Conservation (phyloP, 2,329 filamentous ascomycete species). For the Aspergillus sp. region DNA sequence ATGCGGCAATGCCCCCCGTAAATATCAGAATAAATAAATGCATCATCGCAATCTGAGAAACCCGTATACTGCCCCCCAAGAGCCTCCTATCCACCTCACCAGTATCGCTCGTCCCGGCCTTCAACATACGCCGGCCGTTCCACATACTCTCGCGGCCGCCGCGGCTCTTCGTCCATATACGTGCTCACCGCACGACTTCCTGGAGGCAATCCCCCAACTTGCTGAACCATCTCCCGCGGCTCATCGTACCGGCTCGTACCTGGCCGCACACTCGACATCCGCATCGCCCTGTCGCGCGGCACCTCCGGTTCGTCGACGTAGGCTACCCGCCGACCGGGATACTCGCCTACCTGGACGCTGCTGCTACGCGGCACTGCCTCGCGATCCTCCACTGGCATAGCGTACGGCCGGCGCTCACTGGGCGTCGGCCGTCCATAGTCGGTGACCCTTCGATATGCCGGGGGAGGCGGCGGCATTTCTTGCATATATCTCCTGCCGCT, state of each 20-base stretch:
- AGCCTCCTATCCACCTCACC: slow-evolving; percentile 24
- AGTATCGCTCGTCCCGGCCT: slow-evolving; percentile 29
- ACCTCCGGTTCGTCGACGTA: slow-evolving; percentile 58
- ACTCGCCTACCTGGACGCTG: slow-evolving; percentile 36
- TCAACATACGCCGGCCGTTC: slow-evolving; percentile 33
- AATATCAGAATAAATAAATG: neutral
- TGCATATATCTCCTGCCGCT: slow-evolving; percentile 32
- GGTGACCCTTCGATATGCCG: slow-evolving; percentile 31
- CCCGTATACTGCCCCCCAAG: slow-evolving; percentile 21
- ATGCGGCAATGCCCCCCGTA: neutral
- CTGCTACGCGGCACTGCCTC: slow-evolving; percentile 27
- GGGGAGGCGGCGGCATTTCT: slow-evolving; percentile 36
- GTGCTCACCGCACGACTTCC: slow-evolving; percentile 35
- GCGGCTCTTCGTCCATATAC: slow-evolving; percentile 31
- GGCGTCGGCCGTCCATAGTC: slow-evolving; percentile 26
- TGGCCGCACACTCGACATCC: slow-evolving; percentile 52
- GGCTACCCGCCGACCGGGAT: slow-evolving; percentile 24
- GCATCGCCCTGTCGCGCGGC: slow-evolving; percentile 47
- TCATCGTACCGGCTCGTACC: slow-evolving; percentile 37
- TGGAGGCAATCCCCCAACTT: slow-evolving; percentile 35
- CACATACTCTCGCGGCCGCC: slow-evolving; percentile 41
- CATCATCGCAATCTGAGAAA: slow-evolving; percentile 24
- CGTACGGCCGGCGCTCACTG: slow-evolving; percentile 24
- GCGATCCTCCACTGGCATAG: slow-evolving; percentile 23
- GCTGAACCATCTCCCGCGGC: slow-evolving; percentile 27